Percentiles rank a stretch among this genome's conserved stretches.
Evolutionary conservation across 306 rosid genomes (phyloP).

Genomic region (Quillaja saponaria): DNA sequence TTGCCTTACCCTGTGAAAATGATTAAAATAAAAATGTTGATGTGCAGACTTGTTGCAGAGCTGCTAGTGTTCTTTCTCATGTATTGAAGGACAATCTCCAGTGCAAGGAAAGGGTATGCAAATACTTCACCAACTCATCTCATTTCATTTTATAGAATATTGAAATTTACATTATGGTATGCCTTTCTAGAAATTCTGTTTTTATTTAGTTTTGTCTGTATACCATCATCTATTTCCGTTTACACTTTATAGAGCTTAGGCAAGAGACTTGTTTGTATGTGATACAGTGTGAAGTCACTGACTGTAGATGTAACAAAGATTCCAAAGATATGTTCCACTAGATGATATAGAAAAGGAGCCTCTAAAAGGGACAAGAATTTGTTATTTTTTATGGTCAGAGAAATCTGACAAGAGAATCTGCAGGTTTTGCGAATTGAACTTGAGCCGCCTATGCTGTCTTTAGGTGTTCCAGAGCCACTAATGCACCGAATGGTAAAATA

Average conservation of each 20-base stretch:
- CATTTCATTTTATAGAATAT: constrained; percentile 24
- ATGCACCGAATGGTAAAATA: constrained; percentile 86
- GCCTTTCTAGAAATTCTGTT: too few species aligned
- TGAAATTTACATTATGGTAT: not conserved
- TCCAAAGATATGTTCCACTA: too few species aligned
- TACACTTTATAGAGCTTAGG: too few species aligned
- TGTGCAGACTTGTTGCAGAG: constrained; percentile 88
- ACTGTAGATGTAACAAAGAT: too few species aligned
- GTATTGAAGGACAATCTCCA: constrained; percentile 75
- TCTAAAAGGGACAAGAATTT: too few species aligned
- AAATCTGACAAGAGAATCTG: constrained; percentile 28
- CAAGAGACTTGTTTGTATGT: too few species aligned
- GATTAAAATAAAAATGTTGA: constrained; percentile 32
- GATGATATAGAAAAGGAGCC: too few species aligned
- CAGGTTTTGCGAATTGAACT: constrained; percentile 82
- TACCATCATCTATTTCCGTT: too few species aligned
- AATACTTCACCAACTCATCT: constrained; percentile 5
- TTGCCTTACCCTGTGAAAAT: constrained; percentile 13
- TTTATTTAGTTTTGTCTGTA: too few species aligned
- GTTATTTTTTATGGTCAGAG: constrained; percentile 4
- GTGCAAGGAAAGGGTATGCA: constrained; percentile 92
- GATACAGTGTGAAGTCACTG: too few species aligned
- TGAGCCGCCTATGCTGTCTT: constrained; percentile 71
- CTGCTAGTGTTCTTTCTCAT: constrained; percentile 92
- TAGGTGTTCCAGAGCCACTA: constrained; percentile 83